These are phyloP conservation scores for Mucor velutinosus DNA, from an alignment of 371 early-diverging fungal genomes.

Conservation along the genomic window DNA sequence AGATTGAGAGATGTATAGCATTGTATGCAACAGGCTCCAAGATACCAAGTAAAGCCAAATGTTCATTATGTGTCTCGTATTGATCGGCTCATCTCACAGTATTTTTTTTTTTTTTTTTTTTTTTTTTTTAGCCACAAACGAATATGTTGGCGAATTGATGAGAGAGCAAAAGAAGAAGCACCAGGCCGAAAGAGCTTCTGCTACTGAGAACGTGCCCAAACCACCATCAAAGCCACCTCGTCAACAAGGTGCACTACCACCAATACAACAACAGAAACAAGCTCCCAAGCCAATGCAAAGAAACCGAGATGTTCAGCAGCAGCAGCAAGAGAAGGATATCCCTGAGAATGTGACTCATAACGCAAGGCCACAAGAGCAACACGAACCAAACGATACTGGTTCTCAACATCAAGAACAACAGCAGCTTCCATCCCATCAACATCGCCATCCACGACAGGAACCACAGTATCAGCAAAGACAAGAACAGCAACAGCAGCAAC, in stretches of 20 bases:
- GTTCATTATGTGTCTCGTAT: neutral
- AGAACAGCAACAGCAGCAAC: neutral
- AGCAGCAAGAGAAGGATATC: neutral
- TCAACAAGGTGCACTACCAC: neutral
- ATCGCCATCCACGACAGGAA: neutral
- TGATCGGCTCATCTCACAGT: neutral
- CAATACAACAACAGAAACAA: neutral
- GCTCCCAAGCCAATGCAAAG: neutral
- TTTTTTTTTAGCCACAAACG: slow-evolving; percentile 31
- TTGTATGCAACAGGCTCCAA: slow-evolving; percentile 32
- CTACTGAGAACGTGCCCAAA: neutral
- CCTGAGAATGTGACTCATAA: neutral
- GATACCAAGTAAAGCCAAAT: slow-evolving; percentile 29
- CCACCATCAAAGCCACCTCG: slow-evolving; percentile 8
- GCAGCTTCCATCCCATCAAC: neutral
- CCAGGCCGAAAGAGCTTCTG: neutral
- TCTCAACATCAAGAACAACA: neutral
- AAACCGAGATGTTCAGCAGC: neutral
- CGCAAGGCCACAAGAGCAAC: neutral
- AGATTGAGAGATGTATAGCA: slow-evolving; percentile 28
- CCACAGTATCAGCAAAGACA: too few species aligned
- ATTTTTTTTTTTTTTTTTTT: too few species aligned
- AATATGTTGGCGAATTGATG: slow-evolving; percentile 33
- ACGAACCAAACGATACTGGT: neutral
- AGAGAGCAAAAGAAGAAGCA: slow-evolving; percentile 21